These are phyloP conservation scores for Sutorius australiensis DNA, from an alignment of 768 basidiomycete species.

Conservation along the genomic window DNA sequence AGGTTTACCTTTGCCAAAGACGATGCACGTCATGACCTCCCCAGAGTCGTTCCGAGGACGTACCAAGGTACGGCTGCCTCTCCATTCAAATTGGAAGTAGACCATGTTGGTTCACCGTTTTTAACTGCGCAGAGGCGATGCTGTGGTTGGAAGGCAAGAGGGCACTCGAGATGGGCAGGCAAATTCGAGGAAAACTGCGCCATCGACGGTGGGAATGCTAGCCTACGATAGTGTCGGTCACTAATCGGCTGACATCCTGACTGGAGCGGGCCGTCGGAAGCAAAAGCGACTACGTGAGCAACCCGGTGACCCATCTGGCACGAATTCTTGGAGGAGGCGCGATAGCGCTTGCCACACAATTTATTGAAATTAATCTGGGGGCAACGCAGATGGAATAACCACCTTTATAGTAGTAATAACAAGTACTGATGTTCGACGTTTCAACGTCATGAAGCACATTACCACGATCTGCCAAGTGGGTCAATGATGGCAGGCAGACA, in stretches of 20 bases:
- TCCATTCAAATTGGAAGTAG: neutral
- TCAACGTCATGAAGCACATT: too few relatives aligned
- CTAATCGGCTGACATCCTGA: neutral
- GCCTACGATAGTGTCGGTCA: neutral
- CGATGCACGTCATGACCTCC: constrained; percentile 32
- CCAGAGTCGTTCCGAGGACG: constrained; percentile 60
- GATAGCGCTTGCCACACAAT: neutral
- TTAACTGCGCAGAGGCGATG: constrained; percentile 63
- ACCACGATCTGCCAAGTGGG: too few relatives aligned
- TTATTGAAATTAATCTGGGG: neutral
- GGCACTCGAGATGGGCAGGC: constrained; percentile 64
- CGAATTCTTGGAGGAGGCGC: neutral
- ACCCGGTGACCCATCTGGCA: too few relatives aligned
- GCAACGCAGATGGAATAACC: neutral
- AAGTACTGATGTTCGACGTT: too few relatives aligned
- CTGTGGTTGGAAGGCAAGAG: constrained; percentile 77
- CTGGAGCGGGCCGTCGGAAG: neutral
- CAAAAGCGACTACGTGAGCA: neutral
- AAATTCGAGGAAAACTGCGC: constrained; percentile 44
- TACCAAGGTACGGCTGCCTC: constrained; percentile 49
- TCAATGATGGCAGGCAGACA: too few relatives aligned
- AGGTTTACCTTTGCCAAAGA: constrained; percentile 67
- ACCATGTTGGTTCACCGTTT: constrained; percentile 4
- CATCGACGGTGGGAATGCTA: constrained; percentile 13
- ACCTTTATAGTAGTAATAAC: too few relatives aligned